phyloP scores from a whole-genome alignment of 2,329 filamentous ascomycete species.

The Botrytis elliptica region DNA sequence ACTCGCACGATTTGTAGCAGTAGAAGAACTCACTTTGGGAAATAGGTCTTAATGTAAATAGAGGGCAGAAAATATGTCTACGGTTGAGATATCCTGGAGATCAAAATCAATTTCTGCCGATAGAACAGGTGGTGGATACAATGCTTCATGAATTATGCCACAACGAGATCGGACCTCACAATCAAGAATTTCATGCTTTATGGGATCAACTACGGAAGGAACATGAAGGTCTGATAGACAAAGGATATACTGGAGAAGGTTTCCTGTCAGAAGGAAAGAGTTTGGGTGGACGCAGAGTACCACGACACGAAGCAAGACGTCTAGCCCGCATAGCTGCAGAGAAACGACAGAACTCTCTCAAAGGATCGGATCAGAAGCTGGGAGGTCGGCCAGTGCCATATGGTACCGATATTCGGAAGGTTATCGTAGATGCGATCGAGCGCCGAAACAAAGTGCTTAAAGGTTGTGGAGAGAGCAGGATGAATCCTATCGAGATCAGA shows the following conservation, averaged over 20 bases:
- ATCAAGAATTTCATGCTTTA: constrained; percentile 76
- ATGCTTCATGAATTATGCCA: constrained; percentile 95
- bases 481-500: constrained; percentile 63
- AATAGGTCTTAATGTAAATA: constrained; percentile 72
- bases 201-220: constrained; percentile 91
- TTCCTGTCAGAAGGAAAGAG: constrained; percentile 75
- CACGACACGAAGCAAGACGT: constrained; percentile 70
- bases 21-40: neutral
- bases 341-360: constrained; percentile 57
- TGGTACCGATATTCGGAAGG: constrained; percentile 66
- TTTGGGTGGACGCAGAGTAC: constrained; percentile 67
- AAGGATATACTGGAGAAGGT: constrained; percentile 88
- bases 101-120: constrained; percentile 70
- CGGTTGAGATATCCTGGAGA: constrained; percentile 77
- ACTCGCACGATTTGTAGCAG: neutral
- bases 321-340: constrained; percentile 74
- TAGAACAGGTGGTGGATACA: constrained; percentile 82
- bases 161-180: constrained; percentile 79
- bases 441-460: constrained; percentile 64
- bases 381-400: constrained; percentile 60
- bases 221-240: constrained; percentile 69
- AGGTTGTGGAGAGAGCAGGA: constrained; percentile 70
- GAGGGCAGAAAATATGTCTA: constrained; percentile 75
- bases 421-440: constrained; percentile 71
- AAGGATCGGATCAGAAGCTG: constrained; percentile 68